Conservation (phyloP, 2,329 filamentous ascomycete species). For the Ceratocystiopsis brevicomis region DNA sequence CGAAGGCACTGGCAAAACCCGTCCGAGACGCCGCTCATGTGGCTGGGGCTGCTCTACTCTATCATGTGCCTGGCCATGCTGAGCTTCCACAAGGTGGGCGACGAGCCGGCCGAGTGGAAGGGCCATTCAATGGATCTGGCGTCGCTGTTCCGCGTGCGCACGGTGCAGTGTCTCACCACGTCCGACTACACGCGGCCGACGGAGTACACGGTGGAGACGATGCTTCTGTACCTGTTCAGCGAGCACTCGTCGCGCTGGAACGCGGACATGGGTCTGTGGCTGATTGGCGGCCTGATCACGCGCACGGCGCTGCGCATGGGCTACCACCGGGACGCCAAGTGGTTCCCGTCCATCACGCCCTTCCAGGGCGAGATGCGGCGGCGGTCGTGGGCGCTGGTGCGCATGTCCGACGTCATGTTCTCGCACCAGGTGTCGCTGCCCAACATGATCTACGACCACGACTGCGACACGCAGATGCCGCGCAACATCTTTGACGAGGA, state of each 20-base stretch:
- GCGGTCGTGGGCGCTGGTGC: slow-evolving; percentile 49
- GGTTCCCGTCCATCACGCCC: slow-evolving; percentile 50
- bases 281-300: slow-evolving; percentile 36
- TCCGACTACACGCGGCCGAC: slow-evolving; percentile 61
- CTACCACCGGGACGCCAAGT: slow-evolving; percentile 60
- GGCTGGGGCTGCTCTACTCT: slow-evolving; percentile 59
- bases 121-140: slow-evolving; percentile 43
- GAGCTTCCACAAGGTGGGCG: slow-evolving; percentile 60
- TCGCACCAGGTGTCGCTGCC: slow-evolving; percentile 53
- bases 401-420: slow-evolving; percentile 57
- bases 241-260: slow-evolving; percentile 59
- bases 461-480: slow-evolving; percentile 58
- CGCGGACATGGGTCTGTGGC: slow-evolving; percentile 48
- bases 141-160: slow-evolving; percentile 47
- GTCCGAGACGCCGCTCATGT: slow-evolving; percentile 53
- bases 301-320: slow-evolving; percentile 49
- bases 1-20: slow-evolving; percentile 51
- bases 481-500: slow-evolving; percentile 70
- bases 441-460: slow-evolving; percentile 51
- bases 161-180: slow-evolving; percentile 58
- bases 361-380: slow-evolving; percentile 63
- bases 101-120: slow-evolving; percentile 62
- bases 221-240: slow-evolving; percentile 56
- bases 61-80: slow-evolving; percentile 61
- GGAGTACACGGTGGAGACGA: slow-evolving; percentile 59